Percentiles rank a stretch among this genome's conserved stretches.
phyloP scores from a whole-genome alignment of 2,329 filamentous ascomycete species.

The Lomentospora prolificans region DNA sequence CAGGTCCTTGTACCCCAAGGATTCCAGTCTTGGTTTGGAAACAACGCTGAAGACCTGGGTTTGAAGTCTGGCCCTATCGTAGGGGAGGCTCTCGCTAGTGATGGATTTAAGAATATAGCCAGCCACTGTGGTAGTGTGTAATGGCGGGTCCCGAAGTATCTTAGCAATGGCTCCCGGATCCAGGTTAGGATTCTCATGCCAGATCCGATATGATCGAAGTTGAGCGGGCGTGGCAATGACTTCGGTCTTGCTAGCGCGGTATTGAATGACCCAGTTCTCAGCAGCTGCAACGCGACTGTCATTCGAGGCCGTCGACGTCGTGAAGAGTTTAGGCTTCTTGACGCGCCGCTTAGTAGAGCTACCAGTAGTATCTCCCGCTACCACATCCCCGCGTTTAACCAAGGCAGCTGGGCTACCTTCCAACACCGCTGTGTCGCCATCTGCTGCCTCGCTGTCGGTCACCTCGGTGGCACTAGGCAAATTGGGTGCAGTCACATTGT shows the following conservation, averaged over 20 bases:
- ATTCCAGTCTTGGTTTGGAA: background rate
- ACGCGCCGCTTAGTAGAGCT: background rate
- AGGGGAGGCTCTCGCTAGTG: constrained; percentile 38
- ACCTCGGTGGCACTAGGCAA: constrained; percentile 17
- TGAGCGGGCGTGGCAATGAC: constrained; percentile 19
- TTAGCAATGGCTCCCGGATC: constrained; percentile 37
- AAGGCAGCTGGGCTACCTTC: background rate
- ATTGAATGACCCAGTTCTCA: constrained; percentile 26
- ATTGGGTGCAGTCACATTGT: constrained; percentile 25
- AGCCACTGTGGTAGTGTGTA: constrained; percentile 45
- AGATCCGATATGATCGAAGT: constrained; percentile 54
- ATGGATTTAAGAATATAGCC: constrained; percentile 50
- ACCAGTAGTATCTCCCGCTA: constrained; percentile 2
- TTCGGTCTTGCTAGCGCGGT: constrained; percentile 20
- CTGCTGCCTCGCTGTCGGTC: constrained; percentile 19
- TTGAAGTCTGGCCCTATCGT: constrained; percentile 33
- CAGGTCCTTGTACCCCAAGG: background rate
- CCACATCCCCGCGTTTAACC: constrained; percentile 4
- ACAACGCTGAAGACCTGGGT: constrained; percentile 28
- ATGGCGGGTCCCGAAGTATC: constrained; percentile 49
- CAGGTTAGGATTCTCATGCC: constrained; percentile 44
- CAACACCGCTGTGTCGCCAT: constrained; percentile 8
- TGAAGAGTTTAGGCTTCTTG: background rate
- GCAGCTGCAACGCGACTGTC: constrained; percentile 35
- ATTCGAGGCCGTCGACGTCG: constrained; percentile 12